Conservation (phyloP, 1,139 yeast species). For the Protomyces pachydermus region DNA sequence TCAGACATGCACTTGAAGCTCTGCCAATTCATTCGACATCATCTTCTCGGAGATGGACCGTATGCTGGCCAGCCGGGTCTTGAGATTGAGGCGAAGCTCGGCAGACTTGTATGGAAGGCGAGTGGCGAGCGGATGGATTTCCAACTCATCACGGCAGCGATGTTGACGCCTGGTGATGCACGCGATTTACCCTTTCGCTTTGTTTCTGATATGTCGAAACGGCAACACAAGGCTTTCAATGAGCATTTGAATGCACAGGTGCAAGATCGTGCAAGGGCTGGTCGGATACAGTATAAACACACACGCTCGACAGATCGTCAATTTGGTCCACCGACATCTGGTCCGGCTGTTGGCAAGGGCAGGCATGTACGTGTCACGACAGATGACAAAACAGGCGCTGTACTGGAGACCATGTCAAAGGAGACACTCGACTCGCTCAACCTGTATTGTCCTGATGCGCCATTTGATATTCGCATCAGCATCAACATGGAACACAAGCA, state of each 20-base stretch:
- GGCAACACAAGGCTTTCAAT: slow-evolving; percentile 26
- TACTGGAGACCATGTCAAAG: slow-evolving; percentile 29
- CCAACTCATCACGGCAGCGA: slow-evolving; percentile 66
- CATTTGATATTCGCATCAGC: slow-evolving; percentile 31
- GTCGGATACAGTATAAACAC: slow-evolving; percentile 20
- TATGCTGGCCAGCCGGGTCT: slow-evolving; percentile 35
- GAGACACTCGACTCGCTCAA: slow-evolving; percentile 29
- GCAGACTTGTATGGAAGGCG: slow-evolving; percentile 60
- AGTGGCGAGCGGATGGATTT: slow-evolving; percentile 55
- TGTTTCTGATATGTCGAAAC: slow-evolving; percentile 26
- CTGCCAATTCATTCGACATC: slow-evolving; percentile 1
- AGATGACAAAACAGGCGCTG: slow-evolving; percentile 24
- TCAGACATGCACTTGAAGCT: slow-evolving; percentile 4
- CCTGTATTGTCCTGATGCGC: slow-evolving; percentile 30
- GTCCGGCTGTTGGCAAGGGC: not conserved
- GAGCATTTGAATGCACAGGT: slow-evolving; percentile 27
- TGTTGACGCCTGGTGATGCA: slow-evolving; percentile 40
- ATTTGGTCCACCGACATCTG: slow-evolving; percentile 1
- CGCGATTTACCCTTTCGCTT: slow-evolving; percentile 12
- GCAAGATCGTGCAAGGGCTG: slow-evolving; percentile 18
- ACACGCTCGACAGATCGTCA: slow-evolving; percentile 19
- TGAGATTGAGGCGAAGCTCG: slow-evolving; percentile 72
- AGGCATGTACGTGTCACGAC: slow-evolving; percentile 27
- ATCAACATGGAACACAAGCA: slow-evolving; percentile 30
- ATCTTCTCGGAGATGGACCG: slow-evolving; percentile 6